A percentile compares a stretch with the other conserved stretches of the same genome.
phyloP scores from a whole-genome alignment of 768 basidiomycete species.

The Mycena pura region DNA sequence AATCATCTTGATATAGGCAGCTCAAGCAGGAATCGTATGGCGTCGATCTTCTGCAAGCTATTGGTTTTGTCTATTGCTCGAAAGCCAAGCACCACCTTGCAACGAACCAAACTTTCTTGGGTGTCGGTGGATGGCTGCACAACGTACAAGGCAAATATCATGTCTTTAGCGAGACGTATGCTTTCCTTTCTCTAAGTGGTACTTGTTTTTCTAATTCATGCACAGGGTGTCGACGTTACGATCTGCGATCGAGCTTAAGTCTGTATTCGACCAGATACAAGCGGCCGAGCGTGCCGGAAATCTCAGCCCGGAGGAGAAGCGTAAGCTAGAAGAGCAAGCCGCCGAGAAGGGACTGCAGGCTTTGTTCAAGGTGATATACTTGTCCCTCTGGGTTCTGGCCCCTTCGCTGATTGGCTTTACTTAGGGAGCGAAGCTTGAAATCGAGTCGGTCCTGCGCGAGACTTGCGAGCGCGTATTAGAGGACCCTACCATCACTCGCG shows the following conservation, averaged over 20 bases:
- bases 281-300: conserved; percentile 89
- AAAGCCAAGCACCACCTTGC: conserved; percentile 88
- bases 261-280: conserved; percentile 90
- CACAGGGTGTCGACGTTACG: conserved; percentile 82
- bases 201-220: conserved; percentile 6
- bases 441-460: conserved; percentile 88
- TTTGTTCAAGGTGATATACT: conserved; percentile 76
- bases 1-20: conserved; percentile 57
- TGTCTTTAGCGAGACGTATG: conserved; percentile 91
- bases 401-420: not conserved
- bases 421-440: conserved; percentile 89
- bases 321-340: conserved; percentile 86
- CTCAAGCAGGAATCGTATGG: conserved; percentile 89
- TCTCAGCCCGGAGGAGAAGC: conserved; percentile 78
- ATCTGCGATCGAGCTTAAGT: conserved; percentile 87
- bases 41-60: conserved; percentile 81
- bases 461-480: conserved; percentile 83
- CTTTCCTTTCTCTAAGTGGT: conserved; percentile 23
- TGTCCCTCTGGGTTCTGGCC: not conserved
- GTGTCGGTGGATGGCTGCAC: conserved; percentile 92
- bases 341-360: conserved; percentile 93
- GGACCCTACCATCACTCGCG: conserved; percentile 56
- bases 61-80: conserved; percentile 84
- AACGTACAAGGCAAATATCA: conserved; percentile 93
- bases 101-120: conserved; percentile 72